These are phyloP conservation scores for Fusarium longipes DNA, from an alignment of 2,329 filamentous ascomycete species.

Conservation along the genomic window DNA sequence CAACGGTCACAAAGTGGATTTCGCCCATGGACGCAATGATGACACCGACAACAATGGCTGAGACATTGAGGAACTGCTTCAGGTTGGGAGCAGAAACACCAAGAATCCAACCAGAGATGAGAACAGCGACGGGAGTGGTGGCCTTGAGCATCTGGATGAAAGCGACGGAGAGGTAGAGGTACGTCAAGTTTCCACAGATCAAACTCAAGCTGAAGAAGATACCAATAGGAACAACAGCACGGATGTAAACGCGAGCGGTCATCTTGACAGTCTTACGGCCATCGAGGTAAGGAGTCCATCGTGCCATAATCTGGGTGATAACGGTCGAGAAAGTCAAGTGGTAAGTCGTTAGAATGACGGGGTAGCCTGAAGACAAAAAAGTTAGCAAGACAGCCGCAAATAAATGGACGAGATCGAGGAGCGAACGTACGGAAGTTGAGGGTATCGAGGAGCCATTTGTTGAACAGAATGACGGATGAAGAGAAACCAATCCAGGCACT, in stretches of 20 bases:
- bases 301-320: conserved; percentile 93
- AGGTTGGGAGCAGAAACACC: conserved; percentile 86
- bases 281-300: conserved; percentile 89
- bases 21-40: conserved; percentile 95
- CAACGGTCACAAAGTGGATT: conserved; percentile 87
- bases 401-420: conserved; percentile 14
- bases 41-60: conserved; percentile 93
- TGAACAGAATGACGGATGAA: conserved; percentile 96
- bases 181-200: conserved; percentile 96
- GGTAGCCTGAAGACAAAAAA: conserved; percentile 62
- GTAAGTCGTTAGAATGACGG: conserved; percentile 93
- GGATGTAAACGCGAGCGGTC: conserved; percentile 92
- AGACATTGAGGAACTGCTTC: conserved; percentile 91
- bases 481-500: conserved; percentile 94
- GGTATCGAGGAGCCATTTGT: conserved; percentile 96
- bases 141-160: conserved; percentile 99
- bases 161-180: conserved; percentile 92
- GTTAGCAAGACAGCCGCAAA: conserved; percentile 30
- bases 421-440: conserved; percentile 73
- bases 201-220: conserved; percentile 95
- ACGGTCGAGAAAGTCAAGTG: conserved; percentile 92
- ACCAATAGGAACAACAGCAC: conserved; percentile 93
- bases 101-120: conserved; percentile 88
- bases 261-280: conserved; percentile 97
- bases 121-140: conserved; percentile 92